Evolutionary conservation across 2,329 filamentous ascomycete species (phyloP).

Genomic region (Orbilia javanica): DNA sequence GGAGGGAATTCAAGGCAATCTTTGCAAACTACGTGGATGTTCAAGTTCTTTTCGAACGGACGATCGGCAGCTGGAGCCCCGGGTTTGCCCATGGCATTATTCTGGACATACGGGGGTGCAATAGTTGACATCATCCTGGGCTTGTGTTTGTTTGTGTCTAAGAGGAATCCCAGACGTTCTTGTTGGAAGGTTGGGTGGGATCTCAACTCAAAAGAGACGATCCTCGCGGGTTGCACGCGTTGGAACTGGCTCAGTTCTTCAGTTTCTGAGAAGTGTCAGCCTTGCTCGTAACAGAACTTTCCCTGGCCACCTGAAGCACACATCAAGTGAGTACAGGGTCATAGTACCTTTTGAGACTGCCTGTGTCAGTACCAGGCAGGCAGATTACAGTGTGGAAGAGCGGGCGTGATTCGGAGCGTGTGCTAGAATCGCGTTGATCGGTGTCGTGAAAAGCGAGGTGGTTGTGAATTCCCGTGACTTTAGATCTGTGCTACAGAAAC

Average conservation of each 20-base stretch:
- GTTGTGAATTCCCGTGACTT: slow-evolving; percentile 34
- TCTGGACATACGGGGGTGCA: slow-evolving; percentile 28
- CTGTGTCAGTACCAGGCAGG: slow-evolving; percentile 26
- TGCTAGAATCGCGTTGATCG: slow-evolving; percentile 22
- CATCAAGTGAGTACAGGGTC: slow-evolving; percentile 40
- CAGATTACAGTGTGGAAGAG: slow-evolving; percentile 33
- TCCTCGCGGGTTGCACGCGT: slow-evolving; percentile 24
- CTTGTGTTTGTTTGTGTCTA: slow-evolving; percentile 10
- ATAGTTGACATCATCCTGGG: slow-evolving; percentile 40
- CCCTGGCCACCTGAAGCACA: slow-evolving; percentile 36
- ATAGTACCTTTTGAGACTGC: slow-evolving; percentile 57
- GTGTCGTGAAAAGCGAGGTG: not conserved
- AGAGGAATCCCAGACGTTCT: slow-evolving; percentile 48
- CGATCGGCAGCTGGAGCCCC: slow-evolving; percentile 64
- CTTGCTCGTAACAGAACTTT: slow-evolving; percentile 18
- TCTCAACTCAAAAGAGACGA: slow-evolving; percentile 23
- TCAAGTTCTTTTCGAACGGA: slow-evolving; percentile 84
- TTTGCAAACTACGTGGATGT: slow-evolving; percentile 84
- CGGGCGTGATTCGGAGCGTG: slow-evolving; percentile 19
- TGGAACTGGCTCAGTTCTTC: slow-evolving; percentile 36
- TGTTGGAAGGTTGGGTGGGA: slow-evolving; percentile 53
- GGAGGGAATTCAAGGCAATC: slow-evolving; percentile 95
- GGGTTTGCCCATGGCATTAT: slow-evolving; percentile 50
- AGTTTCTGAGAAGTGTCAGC: slow-evolving; percentile 49
- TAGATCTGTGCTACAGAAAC: slow-evolving; percentile 54